These are phyloP conservation scores for Pyronema domesticum DNA, from an alignment of 495 filamentous ascomycete genomes.

Conservation along the genomic window DNA sequence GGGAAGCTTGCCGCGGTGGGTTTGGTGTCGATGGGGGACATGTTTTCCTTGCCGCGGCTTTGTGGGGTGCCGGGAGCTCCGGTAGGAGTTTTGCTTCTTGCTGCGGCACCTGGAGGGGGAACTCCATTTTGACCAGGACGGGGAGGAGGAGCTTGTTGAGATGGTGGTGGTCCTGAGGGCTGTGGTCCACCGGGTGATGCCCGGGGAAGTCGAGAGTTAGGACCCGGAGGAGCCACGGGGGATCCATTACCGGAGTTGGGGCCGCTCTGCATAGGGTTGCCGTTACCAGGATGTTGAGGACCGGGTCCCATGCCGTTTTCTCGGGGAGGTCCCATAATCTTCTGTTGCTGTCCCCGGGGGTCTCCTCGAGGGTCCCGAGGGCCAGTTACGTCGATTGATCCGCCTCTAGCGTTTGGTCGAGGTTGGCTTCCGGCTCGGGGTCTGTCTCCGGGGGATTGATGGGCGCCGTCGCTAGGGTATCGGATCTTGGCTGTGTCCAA, in stretches of 20 bases:
- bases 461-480: slow-evolving; percentile 66
- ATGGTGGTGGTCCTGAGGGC: slow-evolving; percentile 68
- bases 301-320: slow-evolving; percentile 36
- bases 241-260: slow-evolving; percentile 1
- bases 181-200: slow-evolving; percentile 46
- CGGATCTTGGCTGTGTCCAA: slow-evolving; percentile 90
- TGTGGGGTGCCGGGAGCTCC: slow-evolving; percentile 8
- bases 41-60: slow-evolving; percentile 14
- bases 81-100: slow-evolving; percentile 44
- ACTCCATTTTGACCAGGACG: slow-evolving; percentile 32
- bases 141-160: slow-evolving; percentile 68
- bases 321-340: slow-evolving; percentile 31
- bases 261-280: too few species aligned
- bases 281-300: slow-evolving; percentile 4
- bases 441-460: slow-evolving; percentile 27
- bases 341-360: slow-evolving; percentile 26
- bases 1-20: slow-evolving; percentile 1
- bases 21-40: slow-evolving; percentile 14
- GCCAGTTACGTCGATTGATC: slow-evolving; percentile 10
- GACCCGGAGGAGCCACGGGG: slow-evolving; percentile 6
- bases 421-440: slow-evolving; percentile 26
- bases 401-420: slow-evolving; percentile 10
- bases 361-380: slow-evolving; percentile 13
- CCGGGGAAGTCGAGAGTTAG: slow-evolving; percentile 38
- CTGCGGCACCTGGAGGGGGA: slow-evolving; percentile 26